Conservation (phyloP, 2,329 filamentous ascomycete species). For the Fusarium marasasianum region DNA sequence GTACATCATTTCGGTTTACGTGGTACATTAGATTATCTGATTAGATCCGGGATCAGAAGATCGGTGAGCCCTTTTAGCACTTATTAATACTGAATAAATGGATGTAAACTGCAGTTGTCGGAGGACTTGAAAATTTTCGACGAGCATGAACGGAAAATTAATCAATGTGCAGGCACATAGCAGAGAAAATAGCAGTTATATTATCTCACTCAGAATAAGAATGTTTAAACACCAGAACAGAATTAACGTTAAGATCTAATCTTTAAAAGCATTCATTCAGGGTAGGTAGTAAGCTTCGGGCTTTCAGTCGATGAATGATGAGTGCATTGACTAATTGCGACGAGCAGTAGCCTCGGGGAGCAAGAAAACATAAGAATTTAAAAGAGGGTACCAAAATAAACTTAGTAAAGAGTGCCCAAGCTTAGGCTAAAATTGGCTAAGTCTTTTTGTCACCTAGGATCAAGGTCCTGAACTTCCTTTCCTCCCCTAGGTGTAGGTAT, state of each 20-base stretch:
- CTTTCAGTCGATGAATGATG: not conserved
- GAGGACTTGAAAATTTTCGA: not conserved
- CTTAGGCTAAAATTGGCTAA: too few relatives aligned
- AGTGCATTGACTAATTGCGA: constrained; percentile 2
- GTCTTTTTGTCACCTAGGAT: too few relatives aligned
- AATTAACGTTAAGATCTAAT: not conserved
- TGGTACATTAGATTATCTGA: constrained; percentile 26
- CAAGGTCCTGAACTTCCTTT: too few relatives aligned
- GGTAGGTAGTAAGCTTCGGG: constrained; percentile 1
- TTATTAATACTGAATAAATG: too few relatives aligned
- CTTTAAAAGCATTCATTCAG: not conserved
- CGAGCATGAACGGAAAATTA: not conserved
- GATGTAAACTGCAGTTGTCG: not conserved
- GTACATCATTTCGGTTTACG: not conserved
- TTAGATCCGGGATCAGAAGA: constrained; percentile 19
- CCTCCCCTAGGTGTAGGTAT: too few relatives aligned
- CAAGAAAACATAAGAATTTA: too few relatives aligned
- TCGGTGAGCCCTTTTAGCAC: not conserved
- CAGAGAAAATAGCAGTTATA: not conserved
- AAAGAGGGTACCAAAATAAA: too few relatives aligned
- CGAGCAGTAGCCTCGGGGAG: not conserved
- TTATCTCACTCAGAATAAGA: not conserved
- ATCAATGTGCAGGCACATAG: not conserved
- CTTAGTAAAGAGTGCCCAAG: too few relatives aligned
- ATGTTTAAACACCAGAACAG: not conserved